phyloP scores from a whole-genome alignment of 768 basidiomycete genomes.

The Termitomyces sp. region DNA sequence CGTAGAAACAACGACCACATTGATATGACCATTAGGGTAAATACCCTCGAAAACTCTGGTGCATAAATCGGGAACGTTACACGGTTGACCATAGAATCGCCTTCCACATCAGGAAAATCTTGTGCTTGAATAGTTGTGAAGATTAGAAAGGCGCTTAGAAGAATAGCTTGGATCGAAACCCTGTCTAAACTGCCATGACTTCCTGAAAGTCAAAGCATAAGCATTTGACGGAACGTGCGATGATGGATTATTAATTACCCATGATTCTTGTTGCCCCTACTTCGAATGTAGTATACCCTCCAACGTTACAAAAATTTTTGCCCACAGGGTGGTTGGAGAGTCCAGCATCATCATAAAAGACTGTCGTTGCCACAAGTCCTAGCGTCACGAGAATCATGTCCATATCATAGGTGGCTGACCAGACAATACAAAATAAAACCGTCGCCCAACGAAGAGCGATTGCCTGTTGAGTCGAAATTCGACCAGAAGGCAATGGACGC shows the following conservation, averaged over 20 bases:
- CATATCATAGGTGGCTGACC: conserved; percentile 18
- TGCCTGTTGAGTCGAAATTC: conserved; percentile 21
- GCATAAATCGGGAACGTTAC: conserved; percentile 41
- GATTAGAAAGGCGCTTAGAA: conserved; percentile 25
- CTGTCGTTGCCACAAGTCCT: conserved; percentile 17
- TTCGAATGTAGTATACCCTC: conserved; percentile 30
- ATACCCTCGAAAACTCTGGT: conserved; percentile 30
- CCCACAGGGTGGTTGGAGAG: conserved; percentile 21
- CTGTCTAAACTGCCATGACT: conserved; percentile 3
- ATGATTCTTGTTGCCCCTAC: conserved; percentile 28
- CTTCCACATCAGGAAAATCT: conserved; percentile 44
- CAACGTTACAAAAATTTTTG: conserved; percentile 27
- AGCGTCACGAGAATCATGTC: conserved; percentile 16
- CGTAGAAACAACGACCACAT: conserved; percentile 15
- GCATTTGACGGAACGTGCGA: background rate
- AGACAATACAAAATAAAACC: conserved; percentile 20
- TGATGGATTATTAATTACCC: conserved; percentile 1
- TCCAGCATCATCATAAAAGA: conserved; percentile 27
- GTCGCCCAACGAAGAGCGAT: conserved; percentile 28
- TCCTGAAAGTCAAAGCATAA: background rate
- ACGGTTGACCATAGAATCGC: conserved; percentile 36
- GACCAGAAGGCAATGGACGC: conserved; percentile 33
- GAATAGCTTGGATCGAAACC: conserved; percentile 10
- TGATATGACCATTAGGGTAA: conserved; percentile 13
- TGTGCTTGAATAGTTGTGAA: conserved; percentile 43